phyloP scores from a whole-genome alignment of 192 early-diverging fungal species.

The Jimgerdemannia lactiflua region DNA sequence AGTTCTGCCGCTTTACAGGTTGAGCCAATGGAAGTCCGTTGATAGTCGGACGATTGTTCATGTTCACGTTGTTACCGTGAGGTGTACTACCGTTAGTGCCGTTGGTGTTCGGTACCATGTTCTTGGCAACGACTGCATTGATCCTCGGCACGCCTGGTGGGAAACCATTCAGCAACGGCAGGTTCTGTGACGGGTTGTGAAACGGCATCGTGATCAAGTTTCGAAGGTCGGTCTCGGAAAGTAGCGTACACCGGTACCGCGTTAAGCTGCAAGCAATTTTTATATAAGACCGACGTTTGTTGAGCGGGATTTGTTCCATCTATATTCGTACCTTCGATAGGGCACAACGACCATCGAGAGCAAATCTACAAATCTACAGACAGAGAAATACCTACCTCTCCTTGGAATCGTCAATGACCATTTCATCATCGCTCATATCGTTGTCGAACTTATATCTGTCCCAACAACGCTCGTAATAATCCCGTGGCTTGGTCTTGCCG shows the following conservation, averaged over 20 bases:
- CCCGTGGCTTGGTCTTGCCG: slow-evolving; percentile 20
- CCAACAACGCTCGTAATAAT: slow-evolving; percentile 20
- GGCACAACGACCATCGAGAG: not conserved
- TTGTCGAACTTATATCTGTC: slow-evolving; percentile 39
- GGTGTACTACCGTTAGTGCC: not conserved
- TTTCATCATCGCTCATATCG: slow-evolving; percentile 40
- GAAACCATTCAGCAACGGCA: not conserved
- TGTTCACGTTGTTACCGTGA: not conserved
- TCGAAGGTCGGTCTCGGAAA: slow-evolving; percentile 43
- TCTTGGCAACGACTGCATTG: not conserved
- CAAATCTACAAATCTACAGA: not conserved
- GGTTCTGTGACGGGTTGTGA: slow-evolving; percentile 11
- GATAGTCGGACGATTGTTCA: not conserved
- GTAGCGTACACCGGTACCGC: slow-evolving; percentile 34
- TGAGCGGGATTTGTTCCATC: not conserved
- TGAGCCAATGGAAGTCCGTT: not conserved
- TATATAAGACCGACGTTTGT: not conserved
- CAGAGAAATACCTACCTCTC: slow-evolving; percentile 23
- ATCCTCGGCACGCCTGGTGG: not conserved
- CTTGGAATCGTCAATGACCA: slow-evolving; percentile 39
- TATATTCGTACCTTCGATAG: not conserved
- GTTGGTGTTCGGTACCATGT: not conserved
- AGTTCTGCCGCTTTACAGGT: slow-evolving; percentile 24
- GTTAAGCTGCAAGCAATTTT: slow-evolving; percentile 23
- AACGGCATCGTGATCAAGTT: slow-evolving; percentile 40